phyloP scores from a whole-genome alignment of 768 basidiomycete species.

The Hemileccinum rubropunctum region DNA sequence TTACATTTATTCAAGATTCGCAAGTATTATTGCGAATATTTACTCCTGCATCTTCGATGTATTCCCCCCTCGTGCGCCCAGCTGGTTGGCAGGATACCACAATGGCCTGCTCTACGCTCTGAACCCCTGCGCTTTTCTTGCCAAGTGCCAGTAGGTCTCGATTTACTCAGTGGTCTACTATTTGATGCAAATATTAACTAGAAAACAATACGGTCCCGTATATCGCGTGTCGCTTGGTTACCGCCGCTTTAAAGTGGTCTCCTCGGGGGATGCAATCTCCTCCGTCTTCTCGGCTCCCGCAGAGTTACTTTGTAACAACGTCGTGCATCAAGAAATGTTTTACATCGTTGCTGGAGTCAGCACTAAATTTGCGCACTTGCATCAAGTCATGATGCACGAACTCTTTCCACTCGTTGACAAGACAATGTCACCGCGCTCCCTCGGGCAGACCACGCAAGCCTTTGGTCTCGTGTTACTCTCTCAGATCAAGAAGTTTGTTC shows the following conservation, averaged over 20 bases:
- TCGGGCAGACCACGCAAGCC: conserved; percentile 8
- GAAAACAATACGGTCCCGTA: conserved; percentile 13
- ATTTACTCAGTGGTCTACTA: not conserved
- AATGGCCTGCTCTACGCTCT: conserved; percentile 13
- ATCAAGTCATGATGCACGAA: conserved; percentile 15
- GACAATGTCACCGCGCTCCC: conserved; percentile 8
- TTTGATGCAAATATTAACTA: conserved; percentile 5
- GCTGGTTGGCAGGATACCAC: conserved; percentile 15
- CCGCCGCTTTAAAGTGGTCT: conserved; percentile 14
- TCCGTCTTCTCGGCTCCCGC: conserved; percentile 5
- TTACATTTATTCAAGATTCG: not conserved
- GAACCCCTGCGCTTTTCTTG: not conserved
- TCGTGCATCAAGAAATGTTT: conserved; percentile 11
- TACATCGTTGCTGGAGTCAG: conserved; percentile 12
- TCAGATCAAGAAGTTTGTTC: conserved; percentile 8
- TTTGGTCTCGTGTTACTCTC: conserved; percentile 15
- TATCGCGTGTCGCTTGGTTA: conserved; percentile 19
- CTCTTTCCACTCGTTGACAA: conserved; percentile 24
- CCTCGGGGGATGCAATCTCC: conserved; percentile 13
- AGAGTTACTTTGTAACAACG: conserved; percentile 9
- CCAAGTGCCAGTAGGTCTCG: conserved; percentile 22
- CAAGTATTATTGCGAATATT: not conserved
- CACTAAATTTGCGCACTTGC: conserved; percentile 4
- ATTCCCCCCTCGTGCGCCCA: conserved; percentile 6
- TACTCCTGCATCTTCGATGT: not conserved